These are phyloP conservation scores for Eucalyptus regnans DNA, from an alignment of 345 rosid genomes.

Conservation along the genomic window DNA sequence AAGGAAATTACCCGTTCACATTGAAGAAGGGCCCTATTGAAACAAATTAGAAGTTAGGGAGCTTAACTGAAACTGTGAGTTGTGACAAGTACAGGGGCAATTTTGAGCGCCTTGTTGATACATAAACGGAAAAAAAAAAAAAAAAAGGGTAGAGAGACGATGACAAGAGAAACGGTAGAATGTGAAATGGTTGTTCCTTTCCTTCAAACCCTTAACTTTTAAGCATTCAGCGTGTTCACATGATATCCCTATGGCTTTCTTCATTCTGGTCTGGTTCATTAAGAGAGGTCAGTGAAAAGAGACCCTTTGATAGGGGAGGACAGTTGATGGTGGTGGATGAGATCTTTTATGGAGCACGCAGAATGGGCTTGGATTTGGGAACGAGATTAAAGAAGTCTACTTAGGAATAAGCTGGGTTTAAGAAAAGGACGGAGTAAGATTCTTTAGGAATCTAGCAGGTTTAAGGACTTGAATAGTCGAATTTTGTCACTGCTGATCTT, in stretches of 20 bases:
- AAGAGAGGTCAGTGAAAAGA: neutral
- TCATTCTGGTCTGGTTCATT: neutral
- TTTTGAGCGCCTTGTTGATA: neutral
- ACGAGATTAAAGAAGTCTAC: neutral
- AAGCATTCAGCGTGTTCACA: neutral
- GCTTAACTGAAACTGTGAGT: neutral
- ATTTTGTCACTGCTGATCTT: neutral
- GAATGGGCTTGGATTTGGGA: neutral
- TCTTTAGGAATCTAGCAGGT: neutral
- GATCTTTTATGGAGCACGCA: neutral
- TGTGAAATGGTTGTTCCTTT: neutral
- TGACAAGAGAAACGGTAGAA: neutral
- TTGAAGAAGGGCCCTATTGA: neutral
- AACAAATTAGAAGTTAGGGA: neutral
- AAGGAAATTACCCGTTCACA: neutral
- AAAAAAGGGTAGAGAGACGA: neutral
- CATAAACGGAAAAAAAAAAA: rapidly evolving
- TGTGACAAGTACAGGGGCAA: neutral
- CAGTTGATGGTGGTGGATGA: neutral
- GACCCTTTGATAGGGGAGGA: neutral
- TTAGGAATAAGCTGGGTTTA: neutral
- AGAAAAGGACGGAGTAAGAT: neutral
- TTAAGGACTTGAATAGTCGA: neutral
- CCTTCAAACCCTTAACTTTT: neutral
- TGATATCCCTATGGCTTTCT: neutral